A percentile compares a stretch with the other conserved stretches of the same genome.
phyloP scores from a whole-genome alignment of 257 asterid species.

The Capsicum baccatum region DNA sequence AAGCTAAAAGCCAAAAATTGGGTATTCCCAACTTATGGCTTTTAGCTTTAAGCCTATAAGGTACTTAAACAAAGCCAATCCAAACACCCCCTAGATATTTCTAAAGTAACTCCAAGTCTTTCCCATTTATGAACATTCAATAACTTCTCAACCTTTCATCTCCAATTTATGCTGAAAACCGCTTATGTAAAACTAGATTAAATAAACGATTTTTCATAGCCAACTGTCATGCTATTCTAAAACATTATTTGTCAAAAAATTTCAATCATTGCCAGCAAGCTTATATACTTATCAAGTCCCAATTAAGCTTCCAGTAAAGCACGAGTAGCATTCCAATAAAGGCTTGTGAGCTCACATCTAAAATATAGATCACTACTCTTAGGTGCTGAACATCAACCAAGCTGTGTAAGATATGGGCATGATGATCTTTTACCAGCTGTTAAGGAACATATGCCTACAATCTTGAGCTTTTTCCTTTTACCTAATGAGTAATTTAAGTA shows the following conservation, averaged over 20 bases:
- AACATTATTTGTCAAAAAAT: slow-evolving; percentile 2
- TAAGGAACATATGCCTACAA: background rate
- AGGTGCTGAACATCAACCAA: slow-evolving; percentile 23
- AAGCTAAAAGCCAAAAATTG: too few relatives aligned
- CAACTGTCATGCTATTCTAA: background rate
- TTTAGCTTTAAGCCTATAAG: too few relatives aligned
- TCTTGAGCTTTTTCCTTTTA: background rate
- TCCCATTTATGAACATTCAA: background rate
- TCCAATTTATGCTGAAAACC: background rate
- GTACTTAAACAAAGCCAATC: too few relatives aligned
- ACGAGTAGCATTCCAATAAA: background rate
- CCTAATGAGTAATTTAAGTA: background rate
- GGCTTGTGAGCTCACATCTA: slow-evolving; percentile 9
- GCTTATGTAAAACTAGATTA: background rate
- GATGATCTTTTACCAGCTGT: slow-evolving; percentile 1
- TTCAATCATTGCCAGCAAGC: background rate
- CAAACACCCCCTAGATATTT: background rate
- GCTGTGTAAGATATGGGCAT: background rate
- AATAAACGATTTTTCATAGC: background rate
- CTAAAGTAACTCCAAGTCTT: background rate
- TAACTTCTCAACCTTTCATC: slow-evolving; percentile 6
- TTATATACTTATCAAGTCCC: background rate
- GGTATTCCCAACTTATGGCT: too few relatives aligned
- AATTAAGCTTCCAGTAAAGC: slow-evolving; percentile 20
- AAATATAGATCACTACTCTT: slow-evolving; percentile 14